Base-by-base conservation (phyloP, 345 rosid genomes). In the Eucalyptus tenuipes region DNA sequence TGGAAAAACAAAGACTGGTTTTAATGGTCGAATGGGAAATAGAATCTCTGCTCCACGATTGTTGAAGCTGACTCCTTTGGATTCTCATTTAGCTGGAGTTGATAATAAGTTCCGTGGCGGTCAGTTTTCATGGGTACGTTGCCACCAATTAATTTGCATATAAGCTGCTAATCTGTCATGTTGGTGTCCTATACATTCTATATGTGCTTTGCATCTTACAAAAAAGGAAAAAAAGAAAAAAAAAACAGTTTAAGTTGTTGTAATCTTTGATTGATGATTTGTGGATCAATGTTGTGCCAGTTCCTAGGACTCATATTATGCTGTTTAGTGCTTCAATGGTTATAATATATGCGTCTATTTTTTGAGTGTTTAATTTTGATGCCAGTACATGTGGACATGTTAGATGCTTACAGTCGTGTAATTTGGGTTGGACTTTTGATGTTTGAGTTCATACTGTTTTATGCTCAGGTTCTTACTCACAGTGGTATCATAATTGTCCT, bases 21-120 rank as follows among this genome's bases (percentile, higher is more conserved):
- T 98, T 42, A 92, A 81, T 89, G 99, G 99, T 88, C 99, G 99
- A 47, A 98, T 98, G 99, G 99, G 99, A 25, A 96, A 98, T 87
- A 97, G 91, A 89, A 97, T 97, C 92, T 97, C 99, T 12, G 99
- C 99, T 75, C 99, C 99, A 13, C 95, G 99, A 92, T 89, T 98
- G 93, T 91, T 98, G 89, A 98, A 96, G 95, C 91, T 97, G 89
- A 94, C 93, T 91, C 99, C 99, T 59, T 81, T 97, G 49, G 99
- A 97, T 88, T 94, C 99, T 9, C 97, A 96, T 92, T 90, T 93
- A 91, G 99, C 99, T 90, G 99, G 99, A 88, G 90, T 90, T n/a
- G 89, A 95, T 89, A 98, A 95, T 80, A 96, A 95, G 91, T 98
- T 98, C 93, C 98, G 94, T 10, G 95, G 94, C 82, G 99, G 98